Conservation (phyloP, 78 protist genomes). For the Dictyostelium firmibasis region DNA sequence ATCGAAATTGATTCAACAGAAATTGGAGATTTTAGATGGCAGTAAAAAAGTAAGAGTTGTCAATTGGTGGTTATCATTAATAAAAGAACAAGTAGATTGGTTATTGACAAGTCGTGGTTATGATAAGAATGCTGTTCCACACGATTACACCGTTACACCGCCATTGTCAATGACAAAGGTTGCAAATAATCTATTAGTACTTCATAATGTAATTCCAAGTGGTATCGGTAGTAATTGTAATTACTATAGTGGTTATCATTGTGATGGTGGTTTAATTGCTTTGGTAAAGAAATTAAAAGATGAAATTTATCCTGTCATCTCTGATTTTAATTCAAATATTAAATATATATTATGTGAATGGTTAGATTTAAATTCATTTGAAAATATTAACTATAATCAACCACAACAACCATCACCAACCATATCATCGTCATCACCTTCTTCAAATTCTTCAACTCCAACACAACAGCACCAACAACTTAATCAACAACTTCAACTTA, state of each 20-base stretch:
- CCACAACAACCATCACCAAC: too few species aligned
- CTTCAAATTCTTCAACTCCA: not conserved
- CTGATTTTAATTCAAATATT: constrained; percentile 27
- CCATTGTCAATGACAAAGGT: constrained; percentile 9
- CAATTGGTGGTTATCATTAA: constrained; percentile 51
- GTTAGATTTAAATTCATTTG: not conserved
- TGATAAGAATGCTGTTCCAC: constrained; percentile 32
- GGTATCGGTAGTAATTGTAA: not conserved
- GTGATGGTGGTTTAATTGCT: not conserved
- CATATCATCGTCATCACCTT: not conserved
- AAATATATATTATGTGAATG: constrained; percentile 26
- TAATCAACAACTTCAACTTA: not conserved
- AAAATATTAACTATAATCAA: not conserved
- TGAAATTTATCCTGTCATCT: constrained; percentile 41
- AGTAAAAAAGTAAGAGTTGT: constrained; percentile 26
- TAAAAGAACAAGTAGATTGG: constrained; percentile 44
- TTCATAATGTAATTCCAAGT: constrained; percentile 38
- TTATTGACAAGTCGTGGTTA: not conserved
- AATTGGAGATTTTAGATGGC: constrained; percentile 45
- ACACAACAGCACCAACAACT: not conserved
- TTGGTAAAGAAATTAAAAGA: constrained; percentile 9
- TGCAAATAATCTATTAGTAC: constrained; percentile 26
- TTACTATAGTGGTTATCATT: not conserved
- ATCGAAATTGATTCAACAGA: constrained; percentile 15
- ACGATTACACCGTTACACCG: constrained; percentile 41